phyloP scores from a whole-genome alignment of 2,329 filamentous ascomycete genomes.

The Bipolaris cookei region DNA sequence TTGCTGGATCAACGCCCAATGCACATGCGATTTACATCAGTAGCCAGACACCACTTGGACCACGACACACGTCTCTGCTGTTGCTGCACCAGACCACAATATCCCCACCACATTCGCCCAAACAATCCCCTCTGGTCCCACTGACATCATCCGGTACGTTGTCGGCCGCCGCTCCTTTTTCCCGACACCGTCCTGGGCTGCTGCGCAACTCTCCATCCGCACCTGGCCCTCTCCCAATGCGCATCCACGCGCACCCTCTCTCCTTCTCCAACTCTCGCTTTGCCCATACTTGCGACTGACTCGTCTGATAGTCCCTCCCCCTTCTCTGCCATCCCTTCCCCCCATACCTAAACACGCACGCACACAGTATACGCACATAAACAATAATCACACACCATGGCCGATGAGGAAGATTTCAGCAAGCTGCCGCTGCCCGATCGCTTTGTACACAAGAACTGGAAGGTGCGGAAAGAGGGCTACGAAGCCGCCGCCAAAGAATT shows the following conservation, averaged over 20 bases:
- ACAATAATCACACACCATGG: slow-evolving; percentile 62
- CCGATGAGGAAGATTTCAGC: slow-evolving; percentile 81
- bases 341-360: slow-evolving; percentile 15
- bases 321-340: slow-evolving; percentile 6
- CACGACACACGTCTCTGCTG: slow-evolving; percentile 4
- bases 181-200: neutral
- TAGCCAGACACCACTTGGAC: slow-evolving; percentile 1
- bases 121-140: neutral
- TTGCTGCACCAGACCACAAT: slow-evolving; percentile 2
- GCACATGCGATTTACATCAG: slow-evolving; percentile 11
- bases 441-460: slow-evolving; percentile 94
- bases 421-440: slow-evolving; percentile 78
- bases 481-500: slow-evolving; percentile 91
- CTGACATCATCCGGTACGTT: slow-evolving; percentile 18
- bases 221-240: slow-evolving; percentile 1
- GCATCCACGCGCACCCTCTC: slow-evolving; percentile 6
- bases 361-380: neutral
- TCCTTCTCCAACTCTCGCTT: neutral
- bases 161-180: slow-evolving; percentile 7
- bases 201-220: neutral
- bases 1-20: slow-evolving; percentile 9
- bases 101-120: neutral
- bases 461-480: slow-evolving; percentile 93
- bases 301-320: neutral
- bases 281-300: slow-evolving; percentile 11